Base-by-base conservation (phyloP, 1,284 basidiomycete genomes). In the Cystobasidium sp. region DNA sequence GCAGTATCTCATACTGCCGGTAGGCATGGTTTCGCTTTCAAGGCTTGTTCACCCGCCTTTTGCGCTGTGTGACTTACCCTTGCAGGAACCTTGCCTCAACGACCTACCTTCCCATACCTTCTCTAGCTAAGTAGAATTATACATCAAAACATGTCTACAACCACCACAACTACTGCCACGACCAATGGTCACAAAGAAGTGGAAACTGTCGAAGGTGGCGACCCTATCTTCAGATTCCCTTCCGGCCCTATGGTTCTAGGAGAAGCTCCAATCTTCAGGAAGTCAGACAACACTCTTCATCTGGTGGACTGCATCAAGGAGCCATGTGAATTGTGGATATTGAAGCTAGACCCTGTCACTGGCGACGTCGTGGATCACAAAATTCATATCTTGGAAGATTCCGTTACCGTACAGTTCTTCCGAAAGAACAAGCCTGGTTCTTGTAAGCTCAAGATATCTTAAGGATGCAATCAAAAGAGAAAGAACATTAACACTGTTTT, bases 321-420 rank as follows among this genome's bases (percentile, higher is more conserved):
- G 37, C 68, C 68, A 4, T 52, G 51, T 20, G 68, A 69, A 37
- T 24, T 69, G 16, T 53, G 53, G 41, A 69, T 69, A 43, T n/a
- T 69, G 12, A 58, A 69, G 22, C 37, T 69, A 10, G 68, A 69
- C 22, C 68, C 68, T 8, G 51, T 39, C 16, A 69, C 68, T 24
- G 68, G 68, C 9, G 68, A 69, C 39, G 68, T 69, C 4, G 43
- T 69, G 12, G 58, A 44, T 16, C 55, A 16, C n/a, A 58, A 49
- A 39, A 37, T 47, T 39, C 68, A 69, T 20, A 59, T 61, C 8
- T 44, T 69, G 10, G 43, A 69, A 61, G 68, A 69, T 47, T 59
- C 55, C 8, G 68, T 69, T 16, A 69, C 68, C 18, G 68, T 69
- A 1, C 68, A 69, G 39, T 69, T 69, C 58, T 69, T 69, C 68